Evolutionary conservation across 1,284 basidiomycete genomes (phyloP).

Genomic region (Malassezia yamatoensis): DNA sequence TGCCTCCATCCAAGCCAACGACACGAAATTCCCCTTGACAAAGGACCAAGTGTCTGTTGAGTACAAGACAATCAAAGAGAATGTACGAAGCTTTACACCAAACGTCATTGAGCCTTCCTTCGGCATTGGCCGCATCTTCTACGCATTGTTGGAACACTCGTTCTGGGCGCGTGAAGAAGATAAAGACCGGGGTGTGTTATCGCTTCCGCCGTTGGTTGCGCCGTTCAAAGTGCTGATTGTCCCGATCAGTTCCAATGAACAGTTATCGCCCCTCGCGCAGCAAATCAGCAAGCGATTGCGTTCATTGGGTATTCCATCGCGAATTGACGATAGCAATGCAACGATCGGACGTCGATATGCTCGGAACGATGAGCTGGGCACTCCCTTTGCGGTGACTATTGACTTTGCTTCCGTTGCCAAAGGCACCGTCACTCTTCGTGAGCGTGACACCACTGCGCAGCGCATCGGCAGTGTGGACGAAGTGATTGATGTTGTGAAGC

Average conservation of each 20-base stretch:
- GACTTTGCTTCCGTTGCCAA: conserved; percentile 80
- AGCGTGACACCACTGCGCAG: conserved; percentile 88
- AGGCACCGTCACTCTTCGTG: conserved; percentile 52
- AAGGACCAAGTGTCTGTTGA: conserved; percentile 69
- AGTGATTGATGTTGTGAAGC: conserved; percentile 64
- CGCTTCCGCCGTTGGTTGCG: conserved; percentile 77
- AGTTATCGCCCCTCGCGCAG: conserved; percentile 71
- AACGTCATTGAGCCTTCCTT: conserved; percentile 99
- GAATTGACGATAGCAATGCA: conserved; percentile 89
- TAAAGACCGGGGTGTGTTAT: conserved; percentile 57
- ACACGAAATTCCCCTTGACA: conserved; percentile 61
- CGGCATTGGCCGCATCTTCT: conserved; percentile 91
- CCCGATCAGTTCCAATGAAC: conserved; percentile 77
- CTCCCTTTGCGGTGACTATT: conserved; percentile 87
- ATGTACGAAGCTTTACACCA: conserved; percentile 85
- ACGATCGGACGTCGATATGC: conserved; percentile 95
- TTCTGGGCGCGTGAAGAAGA: conserved; percentile 89
- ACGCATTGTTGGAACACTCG: conserved; percentile 84
- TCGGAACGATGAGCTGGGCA: conserved; percentile 95
- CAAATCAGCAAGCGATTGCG: conserved; percentile 82
- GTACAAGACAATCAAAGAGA: conserved; percentile 78
- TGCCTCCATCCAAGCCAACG: conserved; percentile 53
- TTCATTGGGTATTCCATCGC: conserved; percentile 73
- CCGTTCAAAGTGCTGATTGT: conserved; percentile 95
- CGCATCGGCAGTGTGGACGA: conserved; percentile 84